These are phyloP conservation scores for Metschnikowia lunata DNA, from an alignment of 805 yeast species.

Conservation along the genomic window DNA sequence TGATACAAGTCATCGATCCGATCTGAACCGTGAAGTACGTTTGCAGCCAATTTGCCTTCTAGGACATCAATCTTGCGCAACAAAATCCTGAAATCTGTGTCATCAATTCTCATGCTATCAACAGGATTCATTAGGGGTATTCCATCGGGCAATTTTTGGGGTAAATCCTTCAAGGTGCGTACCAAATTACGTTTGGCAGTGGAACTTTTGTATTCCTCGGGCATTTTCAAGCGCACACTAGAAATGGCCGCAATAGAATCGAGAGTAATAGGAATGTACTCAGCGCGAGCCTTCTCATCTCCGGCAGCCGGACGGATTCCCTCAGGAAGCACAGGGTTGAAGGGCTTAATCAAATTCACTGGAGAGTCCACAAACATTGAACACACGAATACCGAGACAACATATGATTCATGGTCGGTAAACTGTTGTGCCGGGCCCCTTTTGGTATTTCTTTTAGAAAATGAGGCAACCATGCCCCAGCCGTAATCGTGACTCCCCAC, in stretches of 20 bases:
- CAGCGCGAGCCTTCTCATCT: slow-evolving; percentile 69
- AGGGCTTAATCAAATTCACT: slow-evolving; percentile 70
- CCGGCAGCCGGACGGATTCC: slow-evolving; percentile 82
- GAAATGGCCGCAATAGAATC: slow-evolving; percentile 72
- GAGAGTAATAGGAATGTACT: slow-evolving; percentile 80
- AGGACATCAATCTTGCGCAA: slow-evolving; percentile 77
- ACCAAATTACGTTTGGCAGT: slow-evolving; percentile 57
- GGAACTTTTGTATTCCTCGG: slow-evolving; percentile 61
- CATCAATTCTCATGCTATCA: slow-evolving; percentile 87
- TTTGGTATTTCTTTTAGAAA: slow-evolving; percentile 64
- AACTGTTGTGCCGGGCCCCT: slow-evolving; percentile 53
- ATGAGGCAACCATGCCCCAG: slow-evolving; percentile 90
- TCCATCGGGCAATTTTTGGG: slow-evolving; percentile 82
- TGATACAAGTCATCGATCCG: slow-evolving; percentile 60
- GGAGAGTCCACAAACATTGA: slow-evolving; percentile 81
- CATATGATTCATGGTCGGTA: slow-evolving; percentile 84
- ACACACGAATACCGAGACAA: slow-evolving; percentile 78
- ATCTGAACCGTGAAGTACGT: slow-evolving; percentile 62
- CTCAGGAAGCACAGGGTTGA: slow-evolving; percentile 73
- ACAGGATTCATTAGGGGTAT: slow-evolving; percentile 90
- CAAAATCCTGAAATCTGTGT: slow-evolving; percentile 66
- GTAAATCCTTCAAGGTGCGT: slow-evolving; percentile 76
- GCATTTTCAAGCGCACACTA: slow-evolving; percentile 75
- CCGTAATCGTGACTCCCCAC: slow-evolving; percentile 72
- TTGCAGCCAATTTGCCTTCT: slow-evolving; percentile 66